These are phyloP conservation scores for Calonectria ilicicola DNA, from an alignment of 2,329 filamentous ascomycete species.

Conservation along the genomic window DNA sequence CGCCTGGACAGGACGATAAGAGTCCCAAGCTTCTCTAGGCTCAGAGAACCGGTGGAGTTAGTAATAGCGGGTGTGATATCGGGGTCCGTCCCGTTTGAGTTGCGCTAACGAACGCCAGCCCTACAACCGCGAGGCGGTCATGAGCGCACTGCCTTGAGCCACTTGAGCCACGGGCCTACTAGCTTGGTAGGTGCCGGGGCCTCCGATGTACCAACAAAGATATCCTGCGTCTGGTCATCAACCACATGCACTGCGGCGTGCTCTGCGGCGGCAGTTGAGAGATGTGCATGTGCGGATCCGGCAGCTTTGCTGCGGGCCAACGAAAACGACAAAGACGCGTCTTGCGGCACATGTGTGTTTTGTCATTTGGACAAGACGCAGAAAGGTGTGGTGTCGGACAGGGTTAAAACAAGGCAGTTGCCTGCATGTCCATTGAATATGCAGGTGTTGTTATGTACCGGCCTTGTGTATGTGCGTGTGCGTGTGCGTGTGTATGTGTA, in stretches of 20 bases:
- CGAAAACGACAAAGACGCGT: background rate
- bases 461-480: background rate
- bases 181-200: background rate
- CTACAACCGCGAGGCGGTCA: background rate
- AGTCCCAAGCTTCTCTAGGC: background rate
- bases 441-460: background rate
- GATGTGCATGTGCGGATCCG: slow-evolving; percentile 14
- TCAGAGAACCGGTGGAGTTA: slow-evolving; percentile 4
- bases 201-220: background rate
- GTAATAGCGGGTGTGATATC: background rate
- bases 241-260: background rate
- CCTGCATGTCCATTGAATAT: background rate
- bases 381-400: background rate
- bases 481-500: too few species aligned
- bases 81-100: background rate
- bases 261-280: slow-evolving; percentile 1
- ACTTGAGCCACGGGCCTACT: background rate
- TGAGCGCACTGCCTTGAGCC: background rate
- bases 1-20: background rate
- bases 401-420: slow-evolving; percentile 11
- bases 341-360: slow-evolving; percentile 6
- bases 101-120: slow-evolving; percentile 13
- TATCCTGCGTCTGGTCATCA: background rate
- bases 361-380: background rate
- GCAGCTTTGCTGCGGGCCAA: slow-evolving; percentile 3